phyloP scores from a whole-genome alignment of 805 yeast genomes.

The Pichia eremophila region DNA sequence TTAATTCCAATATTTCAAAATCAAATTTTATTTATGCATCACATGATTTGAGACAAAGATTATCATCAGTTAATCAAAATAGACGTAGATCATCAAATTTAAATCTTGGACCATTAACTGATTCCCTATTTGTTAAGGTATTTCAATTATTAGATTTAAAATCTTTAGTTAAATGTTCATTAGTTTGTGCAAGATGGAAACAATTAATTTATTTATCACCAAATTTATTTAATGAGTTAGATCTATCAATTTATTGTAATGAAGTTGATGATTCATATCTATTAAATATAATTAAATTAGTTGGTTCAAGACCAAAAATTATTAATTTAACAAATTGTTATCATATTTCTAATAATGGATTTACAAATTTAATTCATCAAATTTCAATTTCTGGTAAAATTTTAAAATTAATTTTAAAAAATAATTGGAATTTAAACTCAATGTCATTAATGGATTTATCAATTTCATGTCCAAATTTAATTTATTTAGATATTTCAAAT shows the following conservation, averaged over 20 bases:
- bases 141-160: conserved; percentile 47
- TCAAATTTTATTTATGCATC: conserved; percentile 42
- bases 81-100: conserved; percentile 48
- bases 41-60: conserved; percentile 42
- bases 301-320: conserved; percentile 53
- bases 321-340: conserved; percentile 66
- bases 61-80: conserved; percentile 34
- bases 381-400: conserved; percentile 59
- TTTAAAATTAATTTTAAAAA: conserved; percentile 46
- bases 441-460: conserved; percentile 77
- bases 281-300: conserved; percentile 54
- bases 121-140: conserved; percentile 42
- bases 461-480: conserved; percentile 50
- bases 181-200: conserved; percentile 60
- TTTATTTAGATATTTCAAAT: conserved; percentile 57
- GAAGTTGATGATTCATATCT: conserved; percentile 49
- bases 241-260: conserved; percentile 55
- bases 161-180: conserved; percentile 48
- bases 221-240: conserved; percentile 40
- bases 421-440: conserved; percentile 71
- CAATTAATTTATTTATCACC: conserved; percentile 52
- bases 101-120: conserved; percentile 52
- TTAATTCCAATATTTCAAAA: conserved; percentile 12
- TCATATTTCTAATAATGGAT: conserved; percentile 70
- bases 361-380: conserved; percentile 60